Conservation (phyloP, 2,329 filamentous ascomycete species). For the Orbilia blumenaviensis region DNA sequence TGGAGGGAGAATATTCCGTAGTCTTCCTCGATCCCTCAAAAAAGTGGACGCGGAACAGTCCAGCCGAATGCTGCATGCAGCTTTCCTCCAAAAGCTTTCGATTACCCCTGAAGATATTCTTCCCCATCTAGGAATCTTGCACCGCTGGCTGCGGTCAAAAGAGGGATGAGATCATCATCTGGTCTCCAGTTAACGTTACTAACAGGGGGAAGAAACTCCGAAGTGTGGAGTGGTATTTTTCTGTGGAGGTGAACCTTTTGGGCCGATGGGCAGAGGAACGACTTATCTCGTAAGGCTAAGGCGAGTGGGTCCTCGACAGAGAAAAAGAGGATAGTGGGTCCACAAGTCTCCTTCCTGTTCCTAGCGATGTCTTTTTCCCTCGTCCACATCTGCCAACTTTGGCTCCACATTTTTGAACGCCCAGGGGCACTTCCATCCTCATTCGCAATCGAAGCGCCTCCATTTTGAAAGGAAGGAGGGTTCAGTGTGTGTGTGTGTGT, state of each 20-base stretch:
- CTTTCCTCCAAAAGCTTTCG: not conserved
- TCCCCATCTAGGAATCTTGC: slow-evolving; percentile 13
- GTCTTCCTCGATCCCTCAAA: not conserved
- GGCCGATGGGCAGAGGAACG: not conserved
- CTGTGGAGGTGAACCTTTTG: slow-evolving; percentile 6
- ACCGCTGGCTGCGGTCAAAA: slow-evolving; percentile 1
- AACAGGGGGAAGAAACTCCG: slow-evolving; percentile 10
- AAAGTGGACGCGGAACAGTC: not conserved
- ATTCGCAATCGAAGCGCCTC: slow-evolving; percentile 53
- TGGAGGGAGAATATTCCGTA: not conserved
- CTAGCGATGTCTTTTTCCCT: not conserved
- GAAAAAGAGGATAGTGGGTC: not conserved
- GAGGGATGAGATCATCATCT: slow-evolving; percentile 42
- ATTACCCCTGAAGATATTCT: slow-evolving; percentile 29
- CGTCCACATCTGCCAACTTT: slow-evolving; percentile 3
- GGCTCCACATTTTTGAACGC: slow-evolving; percentile 10
- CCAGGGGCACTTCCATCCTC: slow-evolving; percentile 20
- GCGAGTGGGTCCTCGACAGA: not conserved
- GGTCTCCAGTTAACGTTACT: slow-evolving; percentile 17
- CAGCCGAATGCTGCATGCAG: not conserved
- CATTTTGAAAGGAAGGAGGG: not conserved
- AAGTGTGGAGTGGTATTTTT: slow-evolving; percentile 12
- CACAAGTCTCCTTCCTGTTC: slow-evolving; percentile 8
- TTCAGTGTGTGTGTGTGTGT: not conserved
- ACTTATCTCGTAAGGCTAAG: slow-evolving; percentile 38